A percentile compares a stretch with the other conserved stretches of the same genome.
phyloP scores from a whole-genome alignment of 202 grass and related monocot genomes.

The Carex arenaria region DNA sequence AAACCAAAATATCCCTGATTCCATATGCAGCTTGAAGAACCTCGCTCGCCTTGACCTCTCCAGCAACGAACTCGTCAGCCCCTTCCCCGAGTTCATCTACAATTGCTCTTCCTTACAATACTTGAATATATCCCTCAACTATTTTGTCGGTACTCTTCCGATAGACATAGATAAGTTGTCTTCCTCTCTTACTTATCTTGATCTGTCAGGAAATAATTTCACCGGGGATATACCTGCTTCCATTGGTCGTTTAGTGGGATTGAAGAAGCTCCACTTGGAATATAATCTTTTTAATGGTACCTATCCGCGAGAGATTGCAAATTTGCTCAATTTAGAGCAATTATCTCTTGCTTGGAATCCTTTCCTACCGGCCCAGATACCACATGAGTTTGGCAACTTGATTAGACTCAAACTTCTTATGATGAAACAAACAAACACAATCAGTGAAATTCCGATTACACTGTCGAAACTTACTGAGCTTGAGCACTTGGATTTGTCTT shows the following conservation, averaged over 20 bases:
- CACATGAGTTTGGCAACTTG: constrained; percentile 39
- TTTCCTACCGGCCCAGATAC: constrained; percentile 26
- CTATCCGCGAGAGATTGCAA: constrained; percentile 46
- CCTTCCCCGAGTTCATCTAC: constrained; percentile 48
- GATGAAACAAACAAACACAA: constrained; percentile 29
- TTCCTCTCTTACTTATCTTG: constrained; percentile 32
- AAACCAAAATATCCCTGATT: constrained; percentile 6
- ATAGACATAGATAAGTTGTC: constrained; percentile 28
- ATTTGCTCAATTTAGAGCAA: constrained; percentile 17
- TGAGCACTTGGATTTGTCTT: constrained; percentile 6
- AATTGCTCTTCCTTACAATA: constrained; percentile 33
- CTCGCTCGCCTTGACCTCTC: constrained; percentile 57
- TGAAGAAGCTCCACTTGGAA: constrained; percentile 39
- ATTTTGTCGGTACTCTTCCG: constrained; percentile 41
- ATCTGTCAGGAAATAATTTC: constrained; percentile 47
- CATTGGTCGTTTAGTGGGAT: constrained; percentile 6
- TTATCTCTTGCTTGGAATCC: constrained; percentile 54
- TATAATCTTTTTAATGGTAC: constrained; percentile 44
- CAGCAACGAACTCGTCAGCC: constrained; percentile 33
- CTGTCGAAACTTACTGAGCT: constrained; percentile 37
- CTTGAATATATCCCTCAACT: constrained; percentile 64
- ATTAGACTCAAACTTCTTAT: constrained; percentile 47
- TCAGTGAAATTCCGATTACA: constrained; percentile 45
- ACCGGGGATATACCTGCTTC: constrained; percentile 34
- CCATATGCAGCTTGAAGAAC: constrained; percentile 30